These are phyloP conservation scores for Canariomyces notabilis DNA, from an alignment of 2,329 filamentous ascomycete species.

Conservation along the genomic window DNA sequence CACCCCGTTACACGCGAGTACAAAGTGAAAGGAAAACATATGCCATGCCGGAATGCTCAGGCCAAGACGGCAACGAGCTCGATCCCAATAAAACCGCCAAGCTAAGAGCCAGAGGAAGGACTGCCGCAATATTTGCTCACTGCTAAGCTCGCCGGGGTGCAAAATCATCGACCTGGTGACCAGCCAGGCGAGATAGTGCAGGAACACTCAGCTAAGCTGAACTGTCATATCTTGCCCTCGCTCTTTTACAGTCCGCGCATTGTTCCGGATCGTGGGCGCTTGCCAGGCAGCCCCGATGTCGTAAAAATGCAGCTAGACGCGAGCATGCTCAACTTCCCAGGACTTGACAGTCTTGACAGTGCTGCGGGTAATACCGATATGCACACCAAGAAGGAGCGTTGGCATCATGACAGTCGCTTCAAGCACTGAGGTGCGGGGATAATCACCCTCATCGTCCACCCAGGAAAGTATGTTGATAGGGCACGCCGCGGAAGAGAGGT, in stretches of 20 bases:
- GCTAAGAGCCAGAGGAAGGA: constrained; percentile 2
- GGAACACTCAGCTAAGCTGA: constrained; percentile 17
- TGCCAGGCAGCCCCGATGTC: constrained; percentile 26
- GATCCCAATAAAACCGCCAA: constrained; percentile 6
- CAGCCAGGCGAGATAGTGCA: constrained; percentile 23
- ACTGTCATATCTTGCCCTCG: constrained; percentile 19
- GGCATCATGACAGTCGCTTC: constrained; percentile 21
- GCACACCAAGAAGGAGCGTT: constrained; percentile 23
- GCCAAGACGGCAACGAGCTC: constrained; percentile 4
- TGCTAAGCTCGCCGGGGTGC: constrained; percentile 25
- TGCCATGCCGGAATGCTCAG: neutral
- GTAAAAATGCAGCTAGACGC: constrained; percentile 17
- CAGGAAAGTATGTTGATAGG: constrained; percentile 25
- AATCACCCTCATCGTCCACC: constrained; percentile 20
- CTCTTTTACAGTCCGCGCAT: constrained; percentile 15
- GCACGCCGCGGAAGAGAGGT: constrained; percentile 37
- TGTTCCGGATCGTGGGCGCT: constrained; percentile 21
- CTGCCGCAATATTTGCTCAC: constrained; percentile 21
- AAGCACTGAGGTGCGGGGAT: constrained; percentile 13
- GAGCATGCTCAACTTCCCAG: constrained; percentile 24
- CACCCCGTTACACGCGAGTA: neutral
- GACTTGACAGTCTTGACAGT: constrained; percentile 12
- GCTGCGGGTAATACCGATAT: constrained; percentile 2
- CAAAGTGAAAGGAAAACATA: neutral
- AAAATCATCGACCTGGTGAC: constrained; percentile 23